phyloP scores from a whole-genome alignment of 2,329 filamentous ascomycete species.

The Beauveria sp. region DNA sequence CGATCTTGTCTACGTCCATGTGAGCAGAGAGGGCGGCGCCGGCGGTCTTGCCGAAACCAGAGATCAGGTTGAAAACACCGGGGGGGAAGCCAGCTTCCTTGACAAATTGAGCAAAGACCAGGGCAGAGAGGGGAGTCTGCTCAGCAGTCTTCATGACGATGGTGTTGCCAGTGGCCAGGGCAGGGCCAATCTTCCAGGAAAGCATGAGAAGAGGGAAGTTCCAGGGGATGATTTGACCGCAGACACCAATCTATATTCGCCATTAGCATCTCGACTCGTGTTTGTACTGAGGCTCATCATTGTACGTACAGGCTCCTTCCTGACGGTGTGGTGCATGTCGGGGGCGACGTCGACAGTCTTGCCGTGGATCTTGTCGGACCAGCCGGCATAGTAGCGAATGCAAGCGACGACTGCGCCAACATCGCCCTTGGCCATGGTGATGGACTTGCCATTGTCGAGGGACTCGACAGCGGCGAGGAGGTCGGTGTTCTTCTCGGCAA shows the following conservation, averaged over 20 bases:
- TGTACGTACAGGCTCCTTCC: slow-evolving; percentile 56
- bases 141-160: slow-evolving; percentile 65
- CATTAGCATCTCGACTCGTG: background rate
- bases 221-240: slow-evolving; percentile 78
- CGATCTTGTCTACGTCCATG: slow-evolving; percentile 72
- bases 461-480: slow-evolving; percentile 76
- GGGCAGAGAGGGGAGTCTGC: slow-evolving; percentile 61
- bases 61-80: slow-evolving; percentile 65
- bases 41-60: slow-evolving; percentile 66
- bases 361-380: slow-evolving; percentile 86
- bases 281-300: slow-evolving; percentile 46
- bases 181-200: slow-evolving; percentile 69
- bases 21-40: slow-evolving; percentile 65
- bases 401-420: slow-evolving; percentile 59
- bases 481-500: slow-evolving; percentile 71
- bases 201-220: slow-evolving; percentile 73
- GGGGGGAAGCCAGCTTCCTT: slow-evolving; percentile 69
- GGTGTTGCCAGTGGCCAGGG: slow-evolving; percentile 61
- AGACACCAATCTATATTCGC: slow-evolving; percentile 47
- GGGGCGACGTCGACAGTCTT: slow-evolving; percentile 75
- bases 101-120: slow-evolving; percentile 53
- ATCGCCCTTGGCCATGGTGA: slow-evolving; percentile 69
- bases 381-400: slow-evolving; percentile 71
- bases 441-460: slow-evolving; percentile 81
- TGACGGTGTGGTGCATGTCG: slow-evolving; percentile 77